These are phyloP conservation scores for Balamuthia mandrillaris DNA, from an alignment of 208 protist genomes.

Conservation along the genomic window DNA sequence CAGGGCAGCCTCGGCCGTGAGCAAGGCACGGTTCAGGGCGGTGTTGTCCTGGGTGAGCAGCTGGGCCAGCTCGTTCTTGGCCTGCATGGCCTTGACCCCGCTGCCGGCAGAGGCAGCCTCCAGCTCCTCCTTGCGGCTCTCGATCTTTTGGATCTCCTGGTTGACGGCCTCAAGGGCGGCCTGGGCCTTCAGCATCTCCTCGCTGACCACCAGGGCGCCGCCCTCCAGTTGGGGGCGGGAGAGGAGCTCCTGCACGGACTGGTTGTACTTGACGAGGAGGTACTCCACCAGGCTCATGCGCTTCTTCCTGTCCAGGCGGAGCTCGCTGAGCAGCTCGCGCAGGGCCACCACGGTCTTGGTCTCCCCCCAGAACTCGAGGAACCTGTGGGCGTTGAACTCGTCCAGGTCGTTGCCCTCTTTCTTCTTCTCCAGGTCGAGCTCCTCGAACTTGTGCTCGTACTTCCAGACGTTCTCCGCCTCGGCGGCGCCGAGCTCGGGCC, in stretches of 20 bases:
- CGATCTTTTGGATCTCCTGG: constrained; percentile 28
- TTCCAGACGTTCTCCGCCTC: not conserved
- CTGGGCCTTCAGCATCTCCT: not conserved
- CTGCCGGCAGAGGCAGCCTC: not conserved
- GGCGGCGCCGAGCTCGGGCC: not conserved
- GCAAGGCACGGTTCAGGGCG: constrained; percentile 21
- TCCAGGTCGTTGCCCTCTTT: constrained; percentile 16
- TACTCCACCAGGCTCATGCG: constrained; percentile 37
- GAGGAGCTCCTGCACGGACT: constrained; percentile 11
- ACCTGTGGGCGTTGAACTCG: constrained; percentile 44
- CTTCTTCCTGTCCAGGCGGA: constrained; percentile 26
- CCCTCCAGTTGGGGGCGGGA: constrained; percentile 37
- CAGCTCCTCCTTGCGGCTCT: constrained; percentile 2
- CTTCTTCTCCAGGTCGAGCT: constrained; percentile 22
- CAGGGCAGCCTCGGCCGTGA: constrained; percentile 31
- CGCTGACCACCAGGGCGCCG: too few relatives aligned
- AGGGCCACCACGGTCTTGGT: constrained; percentile 17
- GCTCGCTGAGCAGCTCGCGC: constrained; percentile 13
- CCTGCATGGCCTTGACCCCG: not conserved
- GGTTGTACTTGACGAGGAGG: constrained; percentile 9
- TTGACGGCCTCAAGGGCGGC: not conserved
- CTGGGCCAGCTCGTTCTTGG: constrained; percentile 36
- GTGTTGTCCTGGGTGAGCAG: constrained; percentile 3
- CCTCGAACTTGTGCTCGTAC: constrained; percentile 4
- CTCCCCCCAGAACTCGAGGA: constrained; percentile 32